Conservation (phyloP, 106 monocot genomes). For the Dendrobium officinale region DNA sequence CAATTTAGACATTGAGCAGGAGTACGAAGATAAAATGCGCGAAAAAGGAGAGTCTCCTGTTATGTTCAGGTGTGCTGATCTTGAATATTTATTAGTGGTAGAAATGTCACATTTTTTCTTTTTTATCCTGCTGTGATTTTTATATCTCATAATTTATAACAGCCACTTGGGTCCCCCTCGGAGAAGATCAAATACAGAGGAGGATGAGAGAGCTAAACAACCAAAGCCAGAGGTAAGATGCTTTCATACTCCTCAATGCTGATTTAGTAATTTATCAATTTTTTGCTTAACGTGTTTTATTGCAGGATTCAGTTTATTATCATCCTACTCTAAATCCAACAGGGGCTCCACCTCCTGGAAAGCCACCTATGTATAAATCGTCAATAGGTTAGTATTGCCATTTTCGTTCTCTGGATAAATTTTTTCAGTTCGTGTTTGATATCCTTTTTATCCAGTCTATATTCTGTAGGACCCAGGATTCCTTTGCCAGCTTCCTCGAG, state of each 20-base stretch:
- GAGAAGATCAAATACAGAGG: conserved; percentile 62
- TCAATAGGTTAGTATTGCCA: conserved; percentile 59
- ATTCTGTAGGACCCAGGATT: conserved; percentile 51
- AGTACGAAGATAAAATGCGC: conserved; percentile 92
- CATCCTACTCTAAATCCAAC: conserved; percentile 97
- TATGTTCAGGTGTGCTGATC: conserved; percentile 82
- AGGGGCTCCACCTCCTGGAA: conserved; percentile 98
- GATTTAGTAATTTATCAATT: background rate
- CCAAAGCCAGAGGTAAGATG: conserved; percentile 78
- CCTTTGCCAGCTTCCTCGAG: conserved; percentile 43
- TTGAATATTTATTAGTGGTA: background rate
- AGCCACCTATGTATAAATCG: conserved; percentile 98
- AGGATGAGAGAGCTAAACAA: conserved; percentile 68
- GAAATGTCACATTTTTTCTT: background rate
- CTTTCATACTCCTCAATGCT: conserved; percentile 1
- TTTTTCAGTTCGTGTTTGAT: conserved; percentile 4
- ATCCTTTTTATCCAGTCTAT: conserved; percentile 3
- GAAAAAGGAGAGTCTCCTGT: conserved; percentile 92
- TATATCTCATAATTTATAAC: background rate
- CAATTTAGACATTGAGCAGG: conserved; percentile 33
- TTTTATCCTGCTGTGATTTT: background rate
- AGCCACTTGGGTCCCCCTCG: conserved; percentile 86
- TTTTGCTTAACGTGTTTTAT: background rate
- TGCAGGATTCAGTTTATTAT: conserved; percentile 97
- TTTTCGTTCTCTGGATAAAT: background rate